These are phyloP conservation scores for Vigna reflexopilosa DNA, from an alignment of 306 rosid genomes.

Conservation along the genomic window DNA sequence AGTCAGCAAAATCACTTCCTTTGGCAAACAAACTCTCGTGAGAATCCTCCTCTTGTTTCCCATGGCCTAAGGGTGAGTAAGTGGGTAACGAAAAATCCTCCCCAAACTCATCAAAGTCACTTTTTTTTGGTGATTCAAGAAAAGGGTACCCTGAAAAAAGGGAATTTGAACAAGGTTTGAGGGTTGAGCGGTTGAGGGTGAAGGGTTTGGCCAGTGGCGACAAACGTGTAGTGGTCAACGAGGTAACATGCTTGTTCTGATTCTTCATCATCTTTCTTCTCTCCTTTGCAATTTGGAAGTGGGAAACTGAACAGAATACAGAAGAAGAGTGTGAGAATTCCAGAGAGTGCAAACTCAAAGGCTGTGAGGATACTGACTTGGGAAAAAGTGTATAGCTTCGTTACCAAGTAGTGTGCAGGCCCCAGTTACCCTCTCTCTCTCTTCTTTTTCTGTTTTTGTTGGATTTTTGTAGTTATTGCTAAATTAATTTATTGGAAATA, in stretches of 20 bases:
- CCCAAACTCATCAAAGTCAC: constrained; percentile 36
- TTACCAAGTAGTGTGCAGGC: constrained; percentile 5
- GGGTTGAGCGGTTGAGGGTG: constrained; percentile 45
- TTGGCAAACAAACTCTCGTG: constrained; percentile 27
- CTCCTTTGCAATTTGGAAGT: constrained; percentile 20
- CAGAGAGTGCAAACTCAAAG: not conserved
- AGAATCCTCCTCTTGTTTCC: constrained; percentile 15
- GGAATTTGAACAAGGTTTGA: constrained; percentile 41
- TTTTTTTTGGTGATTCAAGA: constrained; percentile 37
- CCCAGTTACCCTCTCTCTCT: not conserved
- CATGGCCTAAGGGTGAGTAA: constrained; percentile 41
- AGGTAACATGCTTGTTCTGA: constrained; percentile 34
- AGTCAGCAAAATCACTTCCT: constrained; percentile 35
- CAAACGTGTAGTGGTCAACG: constrained; percentile 55
- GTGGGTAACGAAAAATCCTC: constrained; percentile 9
- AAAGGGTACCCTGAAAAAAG: constrained; percentile 36
- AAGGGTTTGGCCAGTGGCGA: constrained; percentile 74
- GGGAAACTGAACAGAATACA: not conserved
- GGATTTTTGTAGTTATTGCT: not conserved
- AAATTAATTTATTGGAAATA: not conserved
- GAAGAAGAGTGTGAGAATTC: not conserved
- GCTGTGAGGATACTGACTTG: constrained; percentile 6
- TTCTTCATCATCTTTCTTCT: constrained; percentile 37
- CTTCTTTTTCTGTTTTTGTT: not conserved
- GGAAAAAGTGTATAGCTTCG: not conserved